phyloP scores from a whole-genome alignment of 176 grass and related monocot species.

The Cocos nucifera region DNA sequence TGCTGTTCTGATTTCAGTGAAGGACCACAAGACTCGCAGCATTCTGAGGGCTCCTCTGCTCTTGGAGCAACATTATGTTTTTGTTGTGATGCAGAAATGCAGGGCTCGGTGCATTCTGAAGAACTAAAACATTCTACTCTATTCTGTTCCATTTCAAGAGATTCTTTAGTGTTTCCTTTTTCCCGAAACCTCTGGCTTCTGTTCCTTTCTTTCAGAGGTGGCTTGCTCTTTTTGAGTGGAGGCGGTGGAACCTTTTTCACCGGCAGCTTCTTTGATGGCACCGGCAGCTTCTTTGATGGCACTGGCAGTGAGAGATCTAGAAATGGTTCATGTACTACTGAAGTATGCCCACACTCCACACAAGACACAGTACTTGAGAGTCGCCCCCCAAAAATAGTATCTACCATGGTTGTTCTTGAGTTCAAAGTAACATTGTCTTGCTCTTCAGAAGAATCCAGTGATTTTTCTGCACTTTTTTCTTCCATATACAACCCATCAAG shows the following conservation, averaged over 20 bases:
- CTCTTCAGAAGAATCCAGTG: constrained; percentile 8
- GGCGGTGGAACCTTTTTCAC: too few species aligned
- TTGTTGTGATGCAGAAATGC: constrained; percentile 35
- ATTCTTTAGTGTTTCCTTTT: constrained; percentile 26
- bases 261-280: too few species aligned
- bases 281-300: constrained; percentile 55
- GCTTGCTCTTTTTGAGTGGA: constrained; percentile 11
- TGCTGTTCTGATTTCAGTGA: constrained; percentile 39
- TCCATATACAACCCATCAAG: constrained; percentile 69
- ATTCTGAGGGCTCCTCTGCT: constrained; percentile 29
- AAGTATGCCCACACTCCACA: constrained; percentile 62
- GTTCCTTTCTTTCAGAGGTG: constrained; percentile 40
- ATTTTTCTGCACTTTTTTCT: constrained; percentile 57
- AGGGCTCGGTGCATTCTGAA: constrained; percentile 31
- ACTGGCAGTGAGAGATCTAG: constrained; percentile 85
- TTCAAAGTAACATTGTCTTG: constrained; percentile 14
- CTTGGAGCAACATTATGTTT: constrained; percentile 33
- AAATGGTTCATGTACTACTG: constrained; percentile 74
- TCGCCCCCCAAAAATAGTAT: constrained; percentile 67
- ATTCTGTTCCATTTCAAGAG: constrained; percentile 31
- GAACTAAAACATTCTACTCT: constrained; percentile 26
- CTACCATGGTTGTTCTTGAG: constrained; percentile 37
- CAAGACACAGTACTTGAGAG: constrained; percentile 88
- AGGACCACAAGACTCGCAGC: constrained; percentile 48
- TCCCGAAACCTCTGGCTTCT: constrained; percentile 41